Base-by-base conservation (phyloP, 805 yeast genomes). In the Nakazawaea siamensis region DNA sequence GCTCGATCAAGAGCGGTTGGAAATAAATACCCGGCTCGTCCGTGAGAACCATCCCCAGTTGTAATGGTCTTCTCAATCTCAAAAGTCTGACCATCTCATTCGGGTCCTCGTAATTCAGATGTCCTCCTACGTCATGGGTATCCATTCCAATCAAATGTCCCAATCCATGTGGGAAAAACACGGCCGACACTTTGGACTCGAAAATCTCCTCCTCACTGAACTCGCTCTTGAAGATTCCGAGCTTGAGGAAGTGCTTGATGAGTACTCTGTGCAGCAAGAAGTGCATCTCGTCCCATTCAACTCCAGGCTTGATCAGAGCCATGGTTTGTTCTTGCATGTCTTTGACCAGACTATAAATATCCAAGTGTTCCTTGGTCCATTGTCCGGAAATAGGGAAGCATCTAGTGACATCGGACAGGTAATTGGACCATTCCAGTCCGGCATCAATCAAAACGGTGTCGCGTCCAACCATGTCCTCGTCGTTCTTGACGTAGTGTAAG, bases 11-110 rank as follows among this genome's bases (percentile, higher is more conserved):
- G 50, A 79, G 85, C 25, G 90, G 84, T 32, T 88, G 82, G 60
- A 90, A 92, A 55, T 90, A 90, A 44, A 80, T 68, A 24, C 98
- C 98, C 2, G 98, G 98, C 57, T 90, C 98, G 45, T 88, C 85
- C 0, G 97, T 90, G 2, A 92, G 70, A 16, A 82, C 87, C 95
- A 90, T 87, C 12, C 84, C 82, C 27, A 65, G 63, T 54, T 74
- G 60, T 37, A 90, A 67, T 1, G 60, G 54, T 49, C 97, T 75
- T 48, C 97, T 73, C 37, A 92, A 59, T 53, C 98, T 77, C 51
- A 90, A 69, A 52, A 83, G 86, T 39, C 70, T 62, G 48, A 86
- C 69, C 58, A 80, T 66, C 18, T 83, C 82, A 54, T 92, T 78
- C 7, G 82, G 70, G 54, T 90, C 98, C 3, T 77, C 73, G 54